Evolutionary conservation across 2,329 filamentous ascomycete genomes (phyloP), one percentile per base, ranked within the genome.

Genomic region (Fusarium nematophilum): DNA sequence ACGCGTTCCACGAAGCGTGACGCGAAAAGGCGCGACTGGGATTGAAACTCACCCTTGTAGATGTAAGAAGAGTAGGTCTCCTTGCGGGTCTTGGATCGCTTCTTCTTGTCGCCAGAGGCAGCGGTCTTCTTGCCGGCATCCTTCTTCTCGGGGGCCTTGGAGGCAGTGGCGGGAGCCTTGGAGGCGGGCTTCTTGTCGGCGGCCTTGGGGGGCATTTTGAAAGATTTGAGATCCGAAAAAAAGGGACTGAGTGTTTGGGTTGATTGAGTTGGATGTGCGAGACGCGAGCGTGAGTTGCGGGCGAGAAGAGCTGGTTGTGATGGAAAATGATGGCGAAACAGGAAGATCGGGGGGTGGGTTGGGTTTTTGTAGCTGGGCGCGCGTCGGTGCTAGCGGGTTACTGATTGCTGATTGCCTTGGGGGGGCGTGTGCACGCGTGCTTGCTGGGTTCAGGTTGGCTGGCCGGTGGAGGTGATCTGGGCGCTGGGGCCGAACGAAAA

Each of bases 51-150:
- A 97, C 94, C 95, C 87, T 98, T 99, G 91, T 98, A 99, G 83
- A 99, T 99, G 88, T 99, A 99, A 52, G 92, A 96, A 71, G 91
- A 96, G 86, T 99, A 99, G n/a, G 95, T 99, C 87, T 99, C 95
- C 91, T 98, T 98, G 83, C 95, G 90, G 70, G 93, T 92, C 93
- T 99, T 99, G 85, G 93, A 96, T 77, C 95, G 92, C 93, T 98
- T 99, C 92, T 99, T 99, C 93, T 98, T 98, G 73, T 98, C 95
- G 67, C 95, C 95, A 76, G 92, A 88, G 62, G 93, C 88, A 59
- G 94, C 92, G 43, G 95, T 98, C 91, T 98, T 99, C 92, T 99
- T 99, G 86, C 94, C 95, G 67, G 94, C 95, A 83, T 98, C 94
- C 90, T 98, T 97, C 91, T 97, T 97, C 89, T 97, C 93, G 54